These are phyloP conservation scores for Pseudocercospora ulei DNA, from an alignment of 2,329 filamentous ascomycete species.

Conservation along the genomic window DNA sequence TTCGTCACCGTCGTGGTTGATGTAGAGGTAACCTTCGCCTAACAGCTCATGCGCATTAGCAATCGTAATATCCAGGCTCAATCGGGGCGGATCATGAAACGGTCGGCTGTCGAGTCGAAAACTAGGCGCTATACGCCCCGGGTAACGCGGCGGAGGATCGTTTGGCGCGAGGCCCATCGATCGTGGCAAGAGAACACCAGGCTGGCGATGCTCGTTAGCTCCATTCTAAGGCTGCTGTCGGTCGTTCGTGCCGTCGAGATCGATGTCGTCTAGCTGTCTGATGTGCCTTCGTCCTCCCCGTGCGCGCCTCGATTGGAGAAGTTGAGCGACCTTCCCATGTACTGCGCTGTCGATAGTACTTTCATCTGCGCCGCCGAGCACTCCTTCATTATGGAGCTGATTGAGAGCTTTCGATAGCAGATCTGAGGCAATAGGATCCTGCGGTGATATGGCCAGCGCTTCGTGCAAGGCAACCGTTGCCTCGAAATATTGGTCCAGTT, in stretches of 20 bases:
- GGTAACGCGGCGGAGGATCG: background rate
- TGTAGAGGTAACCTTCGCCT: background rate
- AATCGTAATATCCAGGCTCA: too few species aligned
- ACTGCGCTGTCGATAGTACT: constrained; percentile 27
- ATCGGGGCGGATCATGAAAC: constrained; percentile 1
- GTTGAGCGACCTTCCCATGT: constrained; percentile 16
- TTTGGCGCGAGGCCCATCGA: background rate
- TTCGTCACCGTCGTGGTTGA: too few species aligned
- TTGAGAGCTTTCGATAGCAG: constrained; percentile 62
- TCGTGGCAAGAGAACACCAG: background rate
- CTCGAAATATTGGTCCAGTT: constrained; percentile 62
- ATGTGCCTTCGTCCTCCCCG: constrained; percentile 9
- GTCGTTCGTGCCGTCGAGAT: constrained; percentile 20
- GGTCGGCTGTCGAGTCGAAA: constrained; percentile 3
- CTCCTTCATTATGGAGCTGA: constrained; percentile 47
- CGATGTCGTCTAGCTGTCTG: constrained; percentile 19
- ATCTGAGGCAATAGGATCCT: constrained; percentile 73
- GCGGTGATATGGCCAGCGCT: constrained; percentile 65
- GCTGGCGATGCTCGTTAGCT: background rate
- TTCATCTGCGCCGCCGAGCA: constrained; percentile 42
- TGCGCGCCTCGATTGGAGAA: constrained; percentile 12
- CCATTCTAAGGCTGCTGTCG: background rate
- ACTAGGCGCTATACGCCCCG: background rate
- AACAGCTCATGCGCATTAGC: background rate
- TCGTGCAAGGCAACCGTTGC: constrained; percentile 78